Evolutionary conservation across 306 rosid species (phyloP).

Genomic region (Sindora glabra): DNA sequence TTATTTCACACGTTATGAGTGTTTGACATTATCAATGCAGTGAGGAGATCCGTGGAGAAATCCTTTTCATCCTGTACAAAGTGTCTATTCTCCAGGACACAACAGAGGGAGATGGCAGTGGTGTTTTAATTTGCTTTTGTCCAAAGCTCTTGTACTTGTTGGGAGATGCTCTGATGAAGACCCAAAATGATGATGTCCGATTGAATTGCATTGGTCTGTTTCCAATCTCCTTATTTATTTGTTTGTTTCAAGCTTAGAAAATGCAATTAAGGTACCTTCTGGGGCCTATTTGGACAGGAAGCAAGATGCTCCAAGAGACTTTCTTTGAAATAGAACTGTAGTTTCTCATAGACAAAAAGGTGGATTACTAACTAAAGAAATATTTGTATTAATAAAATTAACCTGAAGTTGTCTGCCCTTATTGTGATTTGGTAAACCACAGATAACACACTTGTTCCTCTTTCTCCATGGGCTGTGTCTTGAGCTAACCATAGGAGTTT

Average conservation of each 20-base stretch:
- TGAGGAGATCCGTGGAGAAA: slow-evolving; percentile 87
- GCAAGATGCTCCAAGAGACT: neutral
- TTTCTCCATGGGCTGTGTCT: neutral
- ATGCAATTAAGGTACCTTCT: neutral
- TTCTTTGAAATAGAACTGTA: neutral
- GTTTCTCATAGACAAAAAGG: slow-evolving; percentile 2
- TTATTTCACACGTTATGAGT: neutral
- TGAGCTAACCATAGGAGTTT: neutral
- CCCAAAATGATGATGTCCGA: slow-evolving; percentile 76
- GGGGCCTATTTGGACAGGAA: slow-evolving; percentile 2
- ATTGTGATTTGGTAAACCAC: neutral
- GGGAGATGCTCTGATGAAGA: slow-evolving; percentile 72
- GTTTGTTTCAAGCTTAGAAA: slow-evolving; percentile 2
- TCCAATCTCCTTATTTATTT: slow-evolving; percentile 3
- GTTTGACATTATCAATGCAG: slow-evolving; percentile 30
- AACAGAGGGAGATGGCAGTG: slow-evolving; percentile 44
- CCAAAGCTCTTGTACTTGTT: slow-evolving; percentile 63
- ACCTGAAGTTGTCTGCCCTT: neutral
- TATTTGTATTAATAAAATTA: neutral
- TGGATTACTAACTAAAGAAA: neutral
- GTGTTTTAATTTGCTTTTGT: slow-evolving; percentile 50
- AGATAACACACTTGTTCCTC: neutral
- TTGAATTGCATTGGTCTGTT: slow-evolving; percentile 81
- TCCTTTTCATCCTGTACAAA: slow-evolving; percentile 75
- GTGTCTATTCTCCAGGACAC: slow-evolving; percentile 41